Base-by-base conservation (phyloP, 371 early-diverging fungal species). In the Mortierella sp. region DNA sequence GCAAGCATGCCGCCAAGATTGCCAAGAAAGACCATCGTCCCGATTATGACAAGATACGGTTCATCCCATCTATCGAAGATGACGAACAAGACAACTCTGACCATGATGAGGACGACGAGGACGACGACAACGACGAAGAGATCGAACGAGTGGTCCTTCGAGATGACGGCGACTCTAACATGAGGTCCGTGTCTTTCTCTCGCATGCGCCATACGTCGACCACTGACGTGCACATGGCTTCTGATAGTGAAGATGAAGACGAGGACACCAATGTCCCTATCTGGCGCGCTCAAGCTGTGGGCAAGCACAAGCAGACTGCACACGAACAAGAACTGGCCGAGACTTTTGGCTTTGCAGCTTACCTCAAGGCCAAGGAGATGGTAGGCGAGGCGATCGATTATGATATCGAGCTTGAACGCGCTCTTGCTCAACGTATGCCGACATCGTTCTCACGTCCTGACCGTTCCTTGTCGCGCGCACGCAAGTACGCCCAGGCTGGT, bases 271-370 rank as follows among this genome's bases (percentile, higher is more conserved):
- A 54, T 51, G 63, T 58, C 39, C 67, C 72, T 7, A 61, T 65
- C 58, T 64, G 71, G 71, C 56, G 58, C 5, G 65, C 65, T 45
- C 61, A 46, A 38, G 65, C 65, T 10, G 39, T 60, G 10, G 65
- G 61, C 53, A 60, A 64, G 34, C 65, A 71, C 71, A 64, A 65
- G 52, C 71, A 71, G 51, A 71, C 71, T 13, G 61, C 54, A 18
- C 72, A 72, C 21, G 72, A 72, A 43, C 72, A 72, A 41, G 67
- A 61, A 23, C 47, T 72, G 72, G 72, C 72, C 39, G 72, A 72
- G 47, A 62, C 72, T 12, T 72, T 72, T 57, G 72, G 72, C n/a
- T 51, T 72, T 23, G 72, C 72, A 13, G 72, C 72, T 2, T 72
- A 72, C 24, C 67, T 72, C 59, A 66, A 72, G 60, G 72, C 72